phyloP scores from a whole-genome alignment of 495 filamentous ascomycete species.

The Tuber brumale region DNA sequence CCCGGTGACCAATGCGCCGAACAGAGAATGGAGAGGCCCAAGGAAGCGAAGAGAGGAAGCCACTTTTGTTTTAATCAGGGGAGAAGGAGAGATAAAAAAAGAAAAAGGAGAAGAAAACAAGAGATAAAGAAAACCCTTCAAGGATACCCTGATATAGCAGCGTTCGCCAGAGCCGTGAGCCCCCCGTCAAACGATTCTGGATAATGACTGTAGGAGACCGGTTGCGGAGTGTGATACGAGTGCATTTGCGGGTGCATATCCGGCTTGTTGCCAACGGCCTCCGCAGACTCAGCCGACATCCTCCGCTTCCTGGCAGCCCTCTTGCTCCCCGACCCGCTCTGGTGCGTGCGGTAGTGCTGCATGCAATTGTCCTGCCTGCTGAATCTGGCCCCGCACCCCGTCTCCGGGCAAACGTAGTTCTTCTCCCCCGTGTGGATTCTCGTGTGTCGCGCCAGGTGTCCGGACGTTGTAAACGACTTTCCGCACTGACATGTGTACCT shows the following conservation, averaged over 20 bases:
- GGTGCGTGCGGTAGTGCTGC: slow-evolving; percentile 88
- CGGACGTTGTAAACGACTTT: slow-evolving; percentile 89
- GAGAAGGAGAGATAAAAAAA: not conserved
- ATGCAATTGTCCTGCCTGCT: slow-evolving; percentile 98
- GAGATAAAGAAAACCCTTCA: slow-evolving; percentile 16
- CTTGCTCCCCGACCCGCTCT: slow-evolving; percentile 44
- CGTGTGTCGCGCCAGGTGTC: slow-evolving; percentile 90
- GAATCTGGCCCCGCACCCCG: slow-evolving; percentile 79
- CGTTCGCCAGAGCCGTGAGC: slow-evolving; percentile 35
- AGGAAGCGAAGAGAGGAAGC: not conserved
- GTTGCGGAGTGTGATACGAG: slow-evolving; percentile 30
- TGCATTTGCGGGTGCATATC: slow-evolving; percentile 34
- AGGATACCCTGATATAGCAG: slow-evolving; percentile 38
- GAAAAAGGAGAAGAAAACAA: not conserved
- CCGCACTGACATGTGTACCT: slow-evolving; percentile 63
- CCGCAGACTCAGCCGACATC: slow-evolving; percentile 31
- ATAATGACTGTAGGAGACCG: slow-evolving; percentile 30
- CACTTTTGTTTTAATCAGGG: not conserved
- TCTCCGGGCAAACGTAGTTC: slow-evolving; percentile 73
- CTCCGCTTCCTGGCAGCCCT: slow-evolving; percentile 39
- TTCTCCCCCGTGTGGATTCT: slow-evolving; percentile 97
- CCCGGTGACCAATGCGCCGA: slow-evolving; percentile 3
- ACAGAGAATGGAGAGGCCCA: not conserved
- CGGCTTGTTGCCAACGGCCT: slow-evolving; percentile 15
- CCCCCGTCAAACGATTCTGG: slow-evolving; percentile 35